phyloP scores from a whole-genome alignment of 352 stramenopile species.

The Pythium utonaiense region DNA sequence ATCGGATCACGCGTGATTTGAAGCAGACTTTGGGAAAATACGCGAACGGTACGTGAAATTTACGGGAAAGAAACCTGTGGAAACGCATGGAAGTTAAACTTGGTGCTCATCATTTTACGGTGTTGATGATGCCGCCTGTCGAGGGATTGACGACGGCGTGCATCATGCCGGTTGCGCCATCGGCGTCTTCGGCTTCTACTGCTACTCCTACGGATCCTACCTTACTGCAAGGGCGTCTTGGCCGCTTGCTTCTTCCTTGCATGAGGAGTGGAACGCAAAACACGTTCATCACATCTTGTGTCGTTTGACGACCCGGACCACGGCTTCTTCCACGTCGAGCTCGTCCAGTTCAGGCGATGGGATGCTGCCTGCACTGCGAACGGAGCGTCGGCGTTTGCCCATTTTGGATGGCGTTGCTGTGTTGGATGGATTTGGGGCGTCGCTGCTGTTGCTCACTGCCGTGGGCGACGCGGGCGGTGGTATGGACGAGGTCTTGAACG shows the following conservation, averaged over 20 bases:
- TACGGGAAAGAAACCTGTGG: not conserved
- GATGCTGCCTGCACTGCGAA: not conserved
- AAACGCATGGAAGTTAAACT: not conserved
- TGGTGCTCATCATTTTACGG: not conserved
- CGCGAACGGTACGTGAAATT: not conserved
- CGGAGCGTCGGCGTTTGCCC: conserved; percentile 17
- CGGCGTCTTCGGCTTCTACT: not conserved
- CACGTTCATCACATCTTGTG: conserved; percentile 6
- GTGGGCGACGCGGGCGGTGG: conserved; percentile 18
- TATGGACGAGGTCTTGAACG: conserved; percentile 16
- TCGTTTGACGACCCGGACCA: conserved; percentile 12
- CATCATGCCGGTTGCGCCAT: not conserved
- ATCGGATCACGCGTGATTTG: not conserved
- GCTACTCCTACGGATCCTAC: not conserved
- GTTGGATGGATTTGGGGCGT: conserved; percentile 2
- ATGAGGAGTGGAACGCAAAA: not conserved
- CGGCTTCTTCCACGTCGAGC: conserved; percentile 13
- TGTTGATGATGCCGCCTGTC: not conserved
- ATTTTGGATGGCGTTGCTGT: conserved; percentile 21
- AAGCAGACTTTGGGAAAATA: not conserved
- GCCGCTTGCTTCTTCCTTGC: not conserved
- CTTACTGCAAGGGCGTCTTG: not conserved
- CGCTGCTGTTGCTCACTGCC: conserved; percentile 4
- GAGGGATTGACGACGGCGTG: not conserved
- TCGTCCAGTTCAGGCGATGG: conserved; percentile 15